These are phyloP conservation scores for Neocatenulostroma microsporum DNA, from an alignment of 2,329 filamentous ascomycete species.

Conservation along the genomic window DNA sequence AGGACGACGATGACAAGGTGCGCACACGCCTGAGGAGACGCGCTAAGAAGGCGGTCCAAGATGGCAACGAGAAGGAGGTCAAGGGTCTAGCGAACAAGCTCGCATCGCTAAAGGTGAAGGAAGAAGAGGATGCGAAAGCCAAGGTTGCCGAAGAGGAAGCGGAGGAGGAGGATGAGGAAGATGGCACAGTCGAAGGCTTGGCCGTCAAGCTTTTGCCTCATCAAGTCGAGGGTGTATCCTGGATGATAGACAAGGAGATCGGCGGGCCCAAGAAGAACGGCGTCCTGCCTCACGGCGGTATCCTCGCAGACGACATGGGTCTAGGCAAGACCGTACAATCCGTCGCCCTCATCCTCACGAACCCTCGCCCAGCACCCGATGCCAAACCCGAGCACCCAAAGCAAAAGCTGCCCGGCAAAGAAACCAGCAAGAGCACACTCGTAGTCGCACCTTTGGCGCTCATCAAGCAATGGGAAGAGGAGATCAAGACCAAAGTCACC, in stretches of 20 bases:
- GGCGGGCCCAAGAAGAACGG: slow-evolving; percentile 74
- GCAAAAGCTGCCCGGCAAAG: slow-evolving; percentile 58
- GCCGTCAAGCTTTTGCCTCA: slow-evolving; percentile 85
- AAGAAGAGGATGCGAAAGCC: slow-evolving; percentile 44
- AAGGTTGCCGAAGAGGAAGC: slow-evolving; percentile 35
- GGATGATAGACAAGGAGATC: slow-evolving; percentile 91
- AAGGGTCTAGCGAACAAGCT: slow-evolving; percentile 39
- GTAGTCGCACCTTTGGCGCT: slow-evolving; percentile 89
- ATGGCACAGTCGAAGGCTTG: slow-evolving; percentile 67
- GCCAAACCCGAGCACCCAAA: slow-evolving; percentile 47
- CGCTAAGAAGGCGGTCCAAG: slow-evolving; percentile 34
- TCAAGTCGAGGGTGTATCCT: slow-evolving; percentile 85
- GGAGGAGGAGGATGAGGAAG: slow-evolving; percentile 45
- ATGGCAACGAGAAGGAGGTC: slow-evolving; percentile 28
- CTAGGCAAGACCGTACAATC: slow-evolving; percentile 94
- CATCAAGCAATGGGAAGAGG: slow-evolving; percentile 94
- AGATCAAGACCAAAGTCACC: slow-evolving; percentile 76
- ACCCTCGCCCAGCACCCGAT: slow-evolving; percentile 52
- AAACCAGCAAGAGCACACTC: slow-evolving; percentile 69
- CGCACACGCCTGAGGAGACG: slow-evolving; percentile 39
- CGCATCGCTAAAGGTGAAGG: slow-evolving; percentile 39
- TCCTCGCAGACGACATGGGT: slow-evolving; percentile 95
- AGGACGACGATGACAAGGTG: slow-evolving; percentile 57
- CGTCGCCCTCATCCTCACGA: slow-evolving; percentile 77
- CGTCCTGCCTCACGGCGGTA: slow-evolving; percentile 78